Evolutionary conservation across 495 filamentous ascomycete species (phyloP).

Genomic region (Glutinoglossum americanum): DNA sequence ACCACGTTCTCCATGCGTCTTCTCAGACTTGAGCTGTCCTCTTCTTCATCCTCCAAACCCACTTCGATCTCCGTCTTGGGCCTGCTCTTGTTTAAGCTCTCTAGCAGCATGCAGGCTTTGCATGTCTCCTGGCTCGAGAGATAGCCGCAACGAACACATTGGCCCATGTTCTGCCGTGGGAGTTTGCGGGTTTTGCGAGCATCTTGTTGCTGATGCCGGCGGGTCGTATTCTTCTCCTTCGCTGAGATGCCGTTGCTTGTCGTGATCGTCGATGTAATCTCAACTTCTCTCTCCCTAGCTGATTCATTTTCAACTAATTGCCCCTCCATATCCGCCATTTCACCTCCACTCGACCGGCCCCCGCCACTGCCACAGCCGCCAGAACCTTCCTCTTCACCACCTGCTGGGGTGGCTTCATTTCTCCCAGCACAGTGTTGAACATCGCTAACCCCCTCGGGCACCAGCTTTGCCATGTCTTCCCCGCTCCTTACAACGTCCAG

Average conservation of each 20-base stretch:
- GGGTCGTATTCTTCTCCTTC: slow-evolving; percentile 5
- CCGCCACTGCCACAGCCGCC: slow-evolving; percentile 60
- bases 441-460: slow-evolving; percentile 34
- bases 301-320: slow-evolving; percentile 46
- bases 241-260: not conserved
- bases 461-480: slow-evolving; percentile 82
- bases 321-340: slow-evolving; percentile 88
- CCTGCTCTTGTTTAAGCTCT: slow-evolving; percentile 78
- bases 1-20: slow-evolving; percentile 32
- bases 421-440: slow-evolving; percentile 14
- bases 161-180: slow-evolving; percentile 52
- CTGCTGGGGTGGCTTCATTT: slow-evolving; percentile 11
- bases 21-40: slow-evolving; percentile 30
- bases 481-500: slow-evolving; percentile 86
- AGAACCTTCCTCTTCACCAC: slow-evolving; percentile 34
- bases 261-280: slow-evolving; percentile 30
- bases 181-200: slow-evolving; percentile 13
- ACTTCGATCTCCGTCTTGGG: slow-evolving; percentile 54
- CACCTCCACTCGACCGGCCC: slow-evolving; percentile 46
- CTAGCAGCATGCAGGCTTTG: slow-evolving; percentile 79
- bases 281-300: slow-evolving; percentile 43
- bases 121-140: slow-evolving; percentile 89
- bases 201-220: not conserved
- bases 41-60: slow-evolving; percentile 26
- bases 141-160: slow-evolving; percentile 77